Evolutionary conservation across 305 asterid genomes (phyloP).

Genomic region (Solanum aculeatissimum): DNA sequence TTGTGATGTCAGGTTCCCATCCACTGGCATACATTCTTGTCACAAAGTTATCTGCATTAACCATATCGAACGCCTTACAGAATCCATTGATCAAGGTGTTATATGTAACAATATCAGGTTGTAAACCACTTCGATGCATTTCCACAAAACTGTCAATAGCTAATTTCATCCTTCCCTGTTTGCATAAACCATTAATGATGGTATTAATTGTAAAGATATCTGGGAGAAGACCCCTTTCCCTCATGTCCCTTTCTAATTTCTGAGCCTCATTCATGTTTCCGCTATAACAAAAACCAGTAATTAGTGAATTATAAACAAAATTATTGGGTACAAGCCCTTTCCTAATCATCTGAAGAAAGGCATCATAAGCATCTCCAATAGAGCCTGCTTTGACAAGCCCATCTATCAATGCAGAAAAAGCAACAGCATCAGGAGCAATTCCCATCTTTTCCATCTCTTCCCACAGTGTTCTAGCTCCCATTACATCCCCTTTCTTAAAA

Average conservation of each 20-base stretch:
- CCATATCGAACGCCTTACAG: slow-evolving; percentile 72
- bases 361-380: slow-evolving; percentile 50
- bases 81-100: slow-evolving; percentile 83
- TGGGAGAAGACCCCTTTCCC: slow-evolving; percentile 59
- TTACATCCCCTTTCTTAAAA: slow-evolving; percentile 57
- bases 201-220: slow-evolving; percentile 71
- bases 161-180: slow-evolving; percentile 64
- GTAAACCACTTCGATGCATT: slow-evolving; percentile 50
- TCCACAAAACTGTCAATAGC: slow-evolving; percentile 58
- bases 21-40: slow-evolving; percentile 52
- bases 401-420: slow-evolving; percentile 74
- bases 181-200: slow-evolving; percentile 74
- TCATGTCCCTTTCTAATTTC: slow-evolving; percentile 70
- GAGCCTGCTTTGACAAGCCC: slow-evolving; percentile 69
- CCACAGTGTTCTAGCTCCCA: slow-evolving; percentile 70
- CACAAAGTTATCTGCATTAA: slow-evolving; percentile 51
- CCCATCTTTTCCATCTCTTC: slow-evolving; percentile 59
- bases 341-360: slow-evolving; percentile 38
- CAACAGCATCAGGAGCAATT: slow-evolving; percentile 84
- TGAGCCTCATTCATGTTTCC: slow-evolving; percentile 54
- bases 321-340: slow-evolving; percentile 80
- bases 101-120: slow-evolving; percentile 76
- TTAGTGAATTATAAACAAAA: slow-evolving; percentile 72
- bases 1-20: slow-evolving; percentile 68
- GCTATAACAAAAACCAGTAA: slow-evolving; percentile 58